A percentile compares a stretch with the other conserved stretches of the same genome.
Conservation (phyloP, 2,329 filamentous ascomycete species). For the Neurospora sp. region DNA sequence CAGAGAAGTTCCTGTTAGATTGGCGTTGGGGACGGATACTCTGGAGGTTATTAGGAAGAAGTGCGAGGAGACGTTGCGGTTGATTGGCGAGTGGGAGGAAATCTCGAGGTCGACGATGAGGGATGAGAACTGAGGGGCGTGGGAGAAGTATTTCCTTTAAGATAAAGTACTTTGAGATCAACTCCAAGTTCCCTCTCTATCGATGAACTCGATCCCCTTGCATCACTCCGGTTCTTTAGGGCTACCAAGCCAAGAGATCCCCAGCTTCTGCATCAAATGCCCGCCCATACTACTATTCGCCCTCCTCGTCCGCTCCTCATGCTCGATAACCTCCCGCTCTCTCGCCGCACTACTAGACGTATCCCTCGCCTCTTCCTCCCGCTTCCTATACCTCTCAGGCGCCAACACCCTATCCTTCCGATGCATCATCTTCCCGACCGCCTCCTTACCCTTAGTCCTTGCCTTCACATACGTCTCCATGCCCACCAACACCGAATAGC, state of each 20-base stretch:
- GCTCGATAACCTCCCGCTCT: constrained; percentile 1
- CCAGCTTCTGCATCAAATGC: constrained; percentile 10
- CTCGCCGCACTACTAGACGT: constrained; percentile 1
- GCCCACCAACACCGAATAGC: constrained; percentile 73
- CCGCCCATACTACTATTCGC: constrained; percentile 6
- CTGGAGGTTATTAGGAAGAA: constrained; percentile 31
- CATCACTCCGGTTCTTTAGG: constrained; percentile 6
- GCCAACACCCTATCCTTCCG: constrained; percentile 6
- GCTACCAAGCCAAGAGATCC: background rate
- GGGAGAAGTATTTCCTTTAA: constrained; percentile 3
- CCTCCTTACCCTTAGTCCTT: constrained; percentile 10
- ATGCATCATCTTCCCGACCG: constrained; percentile 6
- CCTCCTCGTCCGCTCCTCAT: constrained; percentile 7
- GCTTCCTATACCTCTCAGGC: constrained; percentile 4
- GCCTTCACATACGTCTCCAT: constrained; percentile 59
- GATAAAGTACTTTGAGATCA: background rate
- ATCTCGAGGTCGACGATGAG: constrained; percentile 26
- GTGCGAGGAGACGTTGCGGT: constrained; percentile 29
- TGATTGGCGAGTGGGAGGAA: constrained; percentile 41
- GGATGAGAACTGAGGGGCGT: background rate
- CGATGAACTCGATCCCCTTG: constrained; percentile 5
- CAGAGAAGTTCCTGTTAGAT: constrained; percentile 38
- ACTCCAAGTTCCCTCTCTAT: constrained; percentile 7
- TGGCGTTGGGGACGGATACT: constrained; percentile 45
- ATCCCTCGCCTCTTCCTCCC: constrained; percentile 5